Conservation (phyloP, 352 stramenopile species). For the Globisporangium nagaii region DNA sequence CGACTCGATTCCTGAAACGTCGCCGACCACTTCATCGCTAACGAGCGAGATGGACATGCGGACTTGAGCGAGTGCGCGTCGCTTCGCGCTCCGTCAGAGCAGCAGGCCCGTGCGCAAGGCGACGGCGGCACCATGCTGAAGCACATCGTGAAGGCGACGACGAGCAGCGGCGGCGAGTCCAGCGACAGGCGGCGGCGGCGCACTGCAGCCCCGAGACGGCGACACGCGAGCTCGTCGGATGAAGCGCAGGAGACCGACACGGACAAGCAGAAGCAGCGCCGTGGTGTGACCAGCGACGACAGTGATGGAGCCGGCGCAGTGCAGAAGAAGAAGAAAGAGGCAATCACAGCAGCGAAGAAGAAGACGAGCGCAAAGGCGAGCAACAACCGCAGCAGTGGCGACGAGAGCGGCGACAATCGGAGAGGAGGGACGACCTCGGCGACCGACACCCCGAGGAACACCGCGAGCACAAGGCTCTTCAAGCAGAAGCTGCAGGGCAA, state of each 20-base stretch:
- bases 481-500: slow-evolving; percentile 17
- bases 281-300: not conserved
- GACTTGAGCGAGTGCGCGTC: not conserved
- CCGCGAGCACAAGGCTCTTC: not conserved
- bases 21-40: slow-evolving; percentile 2
- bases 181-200: not conserved
- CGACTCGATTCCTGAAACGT: slow-evolving; percentile 6
- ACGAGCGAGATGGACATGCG: not conserved
- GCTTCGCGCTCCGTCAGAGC: not conserved
- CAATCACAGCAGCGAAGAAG: not conserved
- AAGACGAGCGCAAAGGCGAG: slow-evolving; percentile 11
- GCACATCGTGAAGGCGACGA: slow-evolving; percentile 17
- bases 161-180: slow-evolving; percentile 3
- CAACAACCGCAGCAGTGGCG: not conserved
- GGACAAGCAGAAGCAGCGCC: not conserved
- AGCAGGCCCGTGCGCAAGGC: no score
- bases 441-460: slow-evolving; percentile 5
- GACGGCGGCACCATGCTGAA: slow-evolving; percentile 23
- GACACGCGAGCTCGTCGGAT: not conserved
- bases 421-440: not conserved
- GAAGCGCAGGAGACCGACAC: not conserved
- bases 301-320: slow-evolving; percentile 1
- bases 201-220: not conserved
- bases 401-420: not conserved
- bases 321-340: not conserved